phyloP scores from a whole-genome alignment of 176 grass and related monocot genomes.

The Juncus inflexus region DNA sequence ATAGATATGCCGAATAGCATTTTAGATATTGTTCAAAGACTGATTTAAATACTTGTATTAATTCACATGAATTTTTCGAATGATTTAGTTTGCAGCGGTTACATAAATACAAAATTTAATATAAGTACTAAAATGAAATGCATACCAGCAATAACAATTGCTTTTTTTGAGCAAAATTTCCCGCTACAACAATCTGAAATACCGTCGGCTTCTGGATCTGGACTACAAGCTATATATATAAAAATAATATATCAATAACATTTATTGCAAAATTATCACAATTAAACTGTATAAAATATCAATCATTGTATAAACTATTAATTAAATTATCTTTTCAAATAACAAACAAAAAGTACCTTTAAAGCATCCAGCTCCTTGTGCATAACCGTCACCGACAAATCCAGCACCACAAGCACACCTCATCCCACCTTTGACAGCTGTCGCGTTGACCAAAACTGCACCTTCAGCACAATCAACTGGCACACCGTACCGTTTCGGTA shows the following conservation, averaged over 20 bases:
- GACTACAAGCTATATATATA: conserved; percentile 43
- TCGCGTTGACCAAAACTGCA: conserved; percentile 48
- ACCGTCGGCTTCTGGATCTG: conserved; percentile 22
- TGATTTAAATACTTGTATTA: background rate
- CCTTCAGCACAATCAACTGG: conserved; percentile 45
- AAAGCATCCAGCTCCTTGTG: conserved; percentile 52
- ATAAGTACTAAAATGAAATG: conserved; percentile 6
- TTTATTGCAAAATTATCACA: no score
- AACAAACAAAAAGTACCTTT: conserved; percentile 25
- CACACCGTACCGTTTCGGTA: conserved; percentile 37
- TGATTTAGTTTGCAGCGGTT: background rate
- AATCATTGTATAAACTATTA: no score
- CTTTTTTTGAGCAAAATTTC: conserved; percentile 63
- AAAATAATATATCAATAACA: background rate
- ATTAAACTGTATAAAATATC: no score
- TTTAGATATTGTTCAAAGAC: background rate
- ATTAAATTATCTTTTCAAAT: background rate
- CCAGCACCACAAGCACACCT: conserved; percentile 47
- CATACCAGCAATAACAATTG: conserved; percentile 57
- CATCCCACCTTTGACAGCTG: conserved; percentile 43
- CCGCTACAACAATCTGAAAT: conserved; percentile 46
- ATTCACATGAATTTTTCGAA: conserved; percentile 5
- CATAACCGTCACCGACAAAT: conserved; percentile 67
- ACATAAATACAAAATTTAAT: background rate
- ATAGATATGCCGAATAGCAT: background rate